phyloP scores from a whole-genome alignment of 139 green algal species.

The Volvox reticuliferus region DNA sequence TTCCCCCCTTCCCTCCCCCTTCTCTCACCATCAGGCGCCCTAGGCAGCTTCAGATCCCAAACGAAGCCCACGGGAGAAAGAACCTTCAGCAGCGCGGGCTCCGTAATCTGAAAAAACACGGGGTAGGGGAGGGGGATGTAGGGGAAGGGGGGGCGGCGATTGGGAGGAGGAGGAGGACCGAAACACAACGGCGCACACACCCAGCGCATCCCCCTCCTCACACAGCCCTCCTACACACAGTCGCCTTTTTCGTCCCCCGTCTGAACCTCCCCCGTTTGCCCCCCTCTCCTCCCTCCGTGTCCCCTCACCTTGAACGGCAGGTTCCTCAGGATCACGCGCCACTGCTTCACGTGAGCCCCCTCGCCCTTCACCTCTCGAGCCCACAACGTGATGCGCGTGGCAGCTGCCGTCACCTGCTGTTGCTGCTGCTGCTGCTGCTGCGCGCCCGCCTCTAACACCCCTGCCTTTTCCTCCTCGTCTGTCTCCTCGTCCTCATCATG shows the following conservation, averaged over 20 bases:
- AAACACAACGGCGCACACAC: background rate
- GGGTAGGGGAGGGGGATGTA: background rate
- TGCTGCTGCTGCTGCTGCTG: conserved; percentile 55
- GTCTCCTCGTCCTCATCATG: background rate
- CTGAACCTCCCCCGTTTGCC: background rate
- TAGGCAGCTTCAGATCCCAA: conserved; percentile 84
- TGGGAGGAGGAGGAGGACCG: too few species aligned
- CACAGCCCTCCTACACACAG: too few species aligned
- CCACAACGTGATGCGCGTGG: conserved; percentile 54
- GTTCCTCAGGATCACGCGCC: conserved; percentile 94
- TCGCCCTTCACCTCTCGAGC: conserved; percentile 81
- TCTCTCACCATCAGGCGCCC: conserved; percentile 60
- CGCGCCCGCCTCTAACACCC: background rate
- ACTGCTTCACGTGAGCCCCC: conserved; percentile 88
- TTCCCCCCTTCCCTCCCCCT: background rate
- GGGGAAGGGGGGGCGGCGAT: too few species aligned
- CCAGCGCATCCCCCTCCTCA: background rate
- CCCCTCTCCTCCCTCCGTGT: background rate
- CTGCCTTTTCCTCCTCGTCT: conserved; percentile 45
- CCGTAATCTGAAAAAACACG: conserved; percentile 58
- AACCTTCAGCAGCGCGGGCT: conserved; percentile 64
- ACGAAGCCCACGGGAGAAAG: conserved; percentile 75
- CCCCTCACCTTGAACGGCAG: conserved; percentile 83
- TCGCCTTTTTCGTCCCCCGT: too few species aligned
- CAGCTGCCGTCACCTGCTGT: background rate